Evolutionary conservation across 1,284 basidiomycete genomes (phyloP).

Genomic region (Ganoderma meredithae): DNA sequence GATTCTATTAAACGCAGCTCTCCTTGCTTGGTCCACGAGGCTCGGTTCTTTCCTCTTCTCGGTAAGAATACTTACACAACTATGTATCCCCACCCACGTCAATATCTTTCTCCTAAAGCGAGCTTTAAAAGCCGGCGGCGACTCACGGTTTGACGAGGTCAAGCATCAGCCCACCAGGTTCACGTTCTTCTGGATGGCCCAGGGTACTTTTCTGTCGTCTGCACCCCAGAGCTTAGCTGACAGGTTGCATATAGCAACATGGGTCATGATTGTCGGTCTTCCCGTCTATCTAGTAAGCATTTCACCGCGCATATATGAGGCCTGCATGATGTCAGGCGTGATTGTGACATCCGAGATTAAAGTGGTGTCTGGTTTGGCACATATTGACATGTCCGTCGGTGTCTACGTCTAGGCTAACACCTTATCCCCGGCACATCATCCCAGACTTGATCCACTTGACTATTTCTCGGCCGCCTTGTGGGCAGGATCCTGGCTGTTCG

Average conservation of each 20-base stretch:
- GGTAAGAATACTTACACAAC: conserved; percentile 44
- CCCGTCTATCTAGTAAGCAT: conserved; percentile 64
- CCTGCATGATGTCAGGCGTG: neutral
- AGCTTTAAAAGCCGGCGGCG: conserved; percentile 57
- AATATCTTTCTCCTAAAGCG: conserved; percentile 41
- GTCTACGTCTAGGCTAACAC: conserved; percentile 55
- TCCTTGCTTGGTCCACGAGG: conserved; percentile 66
- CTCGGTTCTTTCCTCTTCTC: conserved; percentile 69
- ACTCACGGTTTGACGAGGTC: conserved; percentile 76
- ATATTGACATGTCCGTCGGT: conserved; percentile 18
- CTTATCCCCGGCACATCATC: conserved; percentile 62
- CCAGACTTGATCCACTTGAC: conserved; percentile 66
- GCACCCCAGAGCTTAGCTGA: conserved; percentile 11
- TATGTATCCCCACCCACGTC: neutral
- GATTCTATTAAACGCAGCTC: conserved; percentile 60
- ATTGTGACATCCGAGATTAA: neutral
- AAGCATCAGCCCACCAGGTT: conserved; percentile 70
- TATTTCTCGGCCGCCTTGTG: conserved; percentile 66
- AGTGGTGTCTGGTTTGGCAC: neutral
- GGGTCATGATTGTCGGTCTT: conserved; percentile 74
- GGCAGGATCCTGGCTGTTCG: conserved; percentile 64
- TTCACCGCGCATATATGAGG: conserved; percentile 6
- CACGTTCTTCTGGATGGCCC: conserved; percentile 73
- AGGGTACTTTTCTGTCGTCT: conserved; percentile 49
- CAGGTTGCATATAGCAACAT: conserved; percentile 55